These are phyloP conservation scores for Dissophora ornata DNA, from an alignment of 192 early-diverging fungal species.

Conservation along the genomic window DNA sequence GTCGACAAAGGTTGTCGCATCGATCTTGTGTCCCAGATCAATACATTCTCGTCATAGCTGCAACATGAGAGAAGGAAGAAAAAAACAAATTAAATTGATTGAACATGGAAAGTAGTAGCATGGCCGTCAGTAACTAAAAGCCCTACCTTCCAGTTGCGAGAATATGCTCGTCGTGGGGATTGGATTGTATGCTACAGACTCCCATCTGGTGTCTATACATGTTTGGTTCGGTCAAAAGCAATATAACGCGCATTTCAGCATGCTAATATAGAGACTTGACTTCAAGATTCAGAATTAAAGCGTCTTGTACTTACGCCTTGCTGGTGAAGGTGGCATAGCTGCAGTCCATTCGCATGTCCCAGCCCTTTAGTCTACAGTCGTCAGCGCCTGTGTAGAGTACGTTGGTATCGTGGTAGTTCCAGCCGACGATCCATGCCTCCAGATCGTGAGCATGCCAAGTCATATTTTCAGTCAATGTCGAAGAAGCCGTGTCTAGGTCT, in stretches of 20 bases:
- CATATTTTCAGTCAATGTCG: slow-evolving; percentile 29
- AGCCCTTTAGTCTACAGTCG: slow-evolving; percentile 86
- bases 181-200: slow-evolving; percentile 90
- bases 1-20: slow-evolving; percentile 82
- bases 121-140: too few relatives aligned
- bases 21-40: slow-evolving; percentile 91
- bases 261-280: too few relatives aligned
- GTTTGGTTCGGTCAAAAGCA: too few relatives aligned
- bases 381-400: slow-evolving; percentile 87
- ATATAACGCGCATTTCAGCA: too few relatives aligned
- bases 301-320: slow-evolving; percentile 57
- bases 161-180: slow-evolving; percentile 79
- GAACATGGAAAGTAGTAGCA: too few relatives aligned
- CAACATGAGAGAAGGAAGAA: neutral
- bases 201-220: slow-evolving; percentile 83
- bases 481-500: slow-evolving; percentile 54
- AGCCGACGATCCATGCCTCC: slow-evolving; percentile 95
- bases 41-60: slow-evolving; percentile 90
- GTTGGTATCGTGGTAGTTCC: slow-evolving; percentile 81
- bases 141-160: slow-evolving; percentile 86
- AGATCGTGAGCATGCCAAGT: slow-evolving; percentile 88
- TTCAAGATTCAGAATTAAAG: neutral
- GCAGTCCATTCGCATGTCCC: slow-evolving; percentile 79
- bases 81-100: neutral
- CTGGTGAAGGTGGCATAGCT: slow-evolving; percentile 69